Base-by-base conservation (phyloP, 768 basidiomycete species). In the Cantharellus cinnabarinus region DNA sequence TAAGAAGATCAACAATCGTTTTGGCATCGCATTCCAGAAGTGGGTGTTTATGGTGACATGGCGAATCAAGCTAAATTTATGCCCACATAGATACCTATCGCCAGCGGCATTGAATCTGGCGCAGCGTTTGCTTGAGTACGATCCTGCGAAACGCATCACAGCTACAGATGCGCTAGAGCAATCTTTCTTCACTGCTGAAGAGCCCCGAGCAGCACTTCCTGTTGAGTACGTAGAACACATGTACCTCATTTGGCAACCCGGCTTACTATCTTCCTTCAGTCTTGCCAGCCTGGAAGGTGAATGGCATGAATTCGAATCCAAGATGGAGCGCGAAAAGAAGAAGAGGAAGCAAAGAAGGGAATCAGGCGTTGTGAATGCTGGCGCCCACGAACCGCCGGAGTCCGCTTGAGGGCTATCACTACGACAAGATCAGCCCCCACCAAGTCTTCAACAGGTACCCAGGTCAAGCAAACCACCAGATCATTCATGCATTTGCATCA, bases 291-390 rank as follows among this genome's bases (percentile, higher is more conserved):
- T 95, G 48, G 81, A 89, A 67, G 94, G 95, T 51, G 95, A 98
- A 69, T 97, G 93, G 88, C 95, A 99, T 70, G 95, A 99, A 69
- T 76, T 93, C 62, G 93, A 97, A 69, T 87, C 89, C 7, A 99
- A 97, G 70, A 77, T 82, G 59, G 90, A 97, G 72, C 78, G 89
- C 44, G 71, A 69, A 4, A 64, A 70, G 58, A 83, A 84, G 60
- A 86, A 81, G 72, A 84, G 85, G 70, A 63, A 60, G 50, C 76
- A 80, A 68, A 77, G 78, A 72, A 83, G 78, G 75, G 38, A 37
- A 29, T 29, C 20, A 29, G 20, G 20, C 20, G 20, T 29, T 29
- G 20, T 29, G 20, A 29, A 29, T 29, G 20, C 20, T 29, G 20
- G 20, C 20, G 20, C 20, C 20, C 20, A 29, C 20, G 20, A 29